Conservation (phyloP, 179 eudicot species). For the Monotropa hypopitys region DNA sequence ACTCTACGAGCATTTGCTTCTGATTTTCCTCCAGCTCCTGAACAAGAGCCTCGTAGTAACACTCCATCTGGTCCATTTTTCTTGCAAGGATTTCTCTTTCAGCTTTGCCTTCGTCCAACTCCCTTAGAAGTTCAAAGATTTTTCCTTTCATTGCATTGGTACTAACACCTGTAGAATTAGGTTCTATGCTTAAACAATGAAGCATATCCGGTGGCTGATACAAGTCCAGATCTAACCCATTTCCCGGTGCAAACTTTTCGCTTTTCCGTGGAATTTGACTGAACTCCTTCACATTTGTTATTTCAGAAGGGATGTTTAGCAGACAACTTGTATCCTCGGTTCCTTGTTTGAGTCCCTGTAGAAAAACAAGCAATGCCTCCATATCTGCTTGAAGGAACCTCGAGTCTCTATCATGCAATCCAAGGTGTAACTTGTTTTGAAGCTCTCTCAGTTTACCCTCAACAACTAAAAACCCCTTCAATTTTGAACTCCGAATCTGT, state of each 20-base stretch:
- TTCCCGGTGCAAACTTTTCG: constrained; percentile 26
- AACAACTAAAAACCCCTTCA: constrained; percentile 36
- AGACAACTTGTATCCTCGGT: constrained; percentile 20
- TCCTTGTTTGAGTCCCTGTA: constrained; percentile 48
- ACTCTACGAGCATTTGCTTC: constrained; percentile 67
- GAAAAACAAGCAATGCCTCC: constrained; percentile 37
- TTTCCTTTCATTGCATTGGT: constrained; percentile 58
- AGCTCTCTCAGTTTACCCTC: constrained; percentile 60
- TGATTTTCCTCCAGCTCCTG: constrained; percentile 94
- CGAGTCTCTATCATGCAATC: constrained; percentile 41
- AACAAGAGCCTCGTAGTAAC: constrained; percentile 89
- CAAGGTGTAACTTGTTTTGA: constrained; percentile 46
- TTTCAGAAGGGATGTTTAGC: constrained; percentile 18
- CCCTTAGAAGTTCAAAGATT: constrained; percentile 57
- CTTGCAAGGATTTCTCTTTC: constrained; percentile 52
- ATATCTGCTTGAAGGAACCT: constrained; percentile 49
- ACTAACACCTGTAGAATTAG: constrained; percentile 30
- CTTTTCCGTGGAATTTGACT: constrained; percentile 17
- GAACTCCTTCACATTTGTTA: constrained; percentile 12
- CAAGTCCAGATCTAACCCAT: constrained; percentile 59
- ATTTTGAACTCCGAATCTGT: constrained; percentile 35
- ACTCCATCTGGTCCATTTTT: constrained; percentile 95
- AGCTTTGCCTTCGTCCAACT: constrained; percentile 66
- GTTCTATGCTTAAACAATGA: constrained; percentile 33
- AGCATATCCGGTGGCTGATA: constrained; percentile 72